Base-by-base conservation (phyloP, 305 asterid genomes). In the Salvia sclarea region DNA sequence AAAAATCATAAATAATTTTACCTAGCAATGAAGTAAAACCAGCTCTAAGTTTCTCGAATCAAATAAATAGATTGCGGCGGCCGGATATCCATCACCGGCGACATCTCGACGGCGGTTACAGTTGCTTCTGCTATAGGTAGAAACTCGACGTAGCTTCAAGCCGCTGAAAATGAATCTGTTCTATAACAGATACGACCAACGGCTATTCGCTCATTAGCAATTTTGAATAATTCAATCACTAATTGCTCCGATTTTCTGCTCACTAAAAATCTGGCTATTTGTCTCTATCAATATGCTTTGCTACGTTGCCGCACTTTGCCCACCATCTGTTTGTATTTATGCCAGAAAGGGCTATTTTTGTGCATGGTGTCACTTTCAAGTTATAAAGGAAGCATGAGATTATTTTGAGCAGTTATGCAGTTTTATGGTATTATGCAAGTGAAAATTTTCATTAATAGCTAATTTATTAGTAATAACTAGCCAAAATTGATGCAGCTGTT, bases 281-380 rank as follows among this genome's bases (percentile, higher is more conserved):
- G n/a, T n/a, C n/a, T n/a, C n/a, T n/a, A n/a, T n/a, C n/a, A n/a
- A 2, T 22, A 14, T 55, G 13, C 2, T 55, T 30, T 62, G 61
- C 25, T 54, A 5, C 18, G 22, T 49, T 0, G 21, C 11, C 60
- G 45, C 14, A 12, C 8, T 22, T 6, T 65, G 76, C 70, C 6
- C 70, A 66, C 74, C 70, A 70, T 7, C 13, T 70, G 76, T 65
- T 70, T 76, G 80, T 60, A 20, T 66, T 21, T 30, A 38, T 45
- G 69, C 1, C 62, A 33, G 12, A 10, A 30, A 31, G 35, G 56
- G 44, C 53, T 31, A 47, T 30, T 21, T 30, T 21, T 22, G 2
- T 53, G 55, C 37, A 13, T 72, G 44, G 25, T 37, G 45, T 61
- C 58, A 53, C 10, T 63, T 18, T 53, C 30, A 14, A 31, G 56